Conservation (phyloP, 192 early-diverging fungal species). For the Mortierella claussenii region DNA sequence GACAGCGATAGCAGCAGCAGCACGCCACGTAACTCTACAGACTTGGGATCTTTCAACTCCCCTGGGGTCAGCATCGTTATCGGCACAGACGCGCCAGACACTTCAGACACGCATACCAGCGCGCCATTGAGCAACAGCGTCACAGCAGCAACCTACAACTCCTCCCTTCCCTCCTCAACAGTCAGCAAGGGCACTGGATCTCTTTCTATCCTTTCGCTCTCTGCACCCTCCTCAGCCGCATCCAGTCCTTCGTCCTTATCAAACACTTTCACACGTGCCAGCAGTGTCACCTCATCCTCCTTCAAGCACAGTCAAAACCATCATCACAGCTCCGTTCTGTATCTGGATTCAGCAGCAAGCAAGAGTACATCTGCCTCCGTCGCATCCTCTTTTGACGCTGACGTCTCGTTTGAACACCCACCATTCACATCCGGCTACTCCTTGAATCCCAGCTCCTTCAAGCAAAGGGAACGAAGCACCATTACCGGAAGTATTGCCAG, state of each 20-base stretch:
- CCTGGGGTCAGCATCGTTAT: slow-evolving; percentile 25
- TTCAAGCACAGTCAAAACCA: slow-evolving; percentile 17
- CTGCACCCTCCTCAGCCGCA: slow-evolving; percentile 37
- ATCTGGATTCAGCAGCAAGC: slow-evolving; percentile 6
- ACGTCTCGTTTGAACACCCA: slow-evolving; percentile 17
- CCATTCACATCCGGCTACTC: slow-evolving; percentile 12
- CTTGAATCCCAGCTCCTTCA: slow-evolving; percentile 21
- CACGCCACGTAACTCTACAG: slow-evolving; percentile 22
- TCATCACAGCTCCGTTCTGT: slow-evolving; percentile 9
- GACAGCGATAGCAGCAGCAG: slow-evolving; percentile 6
- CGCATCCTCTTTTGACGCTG: slow-evolving; percentile 21
- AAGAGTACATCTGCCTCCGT: background rate
- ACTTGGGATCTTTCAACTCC: background rate
- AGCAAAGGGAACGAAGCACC: slow-evolving; percentile 8
- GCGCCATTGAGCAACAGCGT: background rate
- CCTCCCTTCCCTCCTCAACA: slow-evolving; percentile 1
- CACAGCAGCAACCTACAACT: background rate
- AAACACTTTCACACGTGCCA: slow-evolving; percentile 44
- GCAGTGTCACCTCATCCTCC: slow-evolving; percentile 31
- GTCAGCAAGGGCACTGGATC: slow-evolving; percentile 17
- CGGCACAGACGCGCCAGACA: slow-evolving; percentile 12
- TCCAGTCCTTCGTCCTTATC: slow-evolving; percentile 42
- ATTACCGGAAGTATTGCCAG: slow-evolving; percentile 4
- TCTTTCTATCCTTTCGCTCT: slow-evolving; percentile 28
- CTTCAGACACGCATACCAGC: too few species aligned